These are phyloP conservation scores for Lichtheimia hyalospora DNA, from an alignment of 371 early-diverging fungal genomes.

Conservation along the genomic window DNA sequence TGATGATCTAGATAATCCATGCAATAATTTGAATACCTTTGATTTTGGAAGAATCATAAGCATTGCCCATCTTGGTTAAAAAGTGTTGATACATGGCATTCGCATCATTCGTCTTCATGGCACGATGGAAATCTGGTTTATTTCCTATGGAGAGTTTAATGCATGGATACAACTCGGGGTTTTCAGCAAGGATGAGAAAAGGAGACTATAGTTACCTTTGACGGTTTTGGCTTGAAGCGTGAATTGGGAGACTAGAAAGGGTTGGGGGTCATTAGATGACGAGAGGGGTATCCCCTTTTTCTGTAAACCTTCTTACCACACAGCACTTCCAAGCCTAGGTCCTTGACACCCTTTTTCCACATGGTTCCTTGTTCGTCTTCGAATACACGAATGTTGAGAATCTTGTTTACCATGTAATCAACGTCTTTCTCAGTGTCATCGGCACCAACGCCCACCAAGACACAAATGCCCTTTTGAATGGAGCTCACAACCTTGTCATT, in stretches of 20 bases:
- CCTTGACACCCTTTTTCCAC: conserved; percentile 79
- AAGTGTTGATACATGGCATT: conserved; percentile 73
- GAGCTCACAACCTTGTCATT: conserved; percentile 65
- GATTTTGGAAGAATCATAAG: conserved; percentile 64
- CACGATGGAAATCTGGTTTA: conserved; percentile 89
- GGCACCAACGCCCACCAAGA: conserved; percentile 72
- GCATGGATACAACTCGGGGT: not conserved
- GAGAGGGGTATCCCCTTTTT: not conserved
- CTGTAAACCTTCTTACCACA: conserved; percentile 55
- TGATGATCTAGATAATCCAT: not conserved
- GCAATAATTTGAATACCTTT: conserved; percentile 52
- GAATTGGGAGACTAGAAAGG: conserved; percentile 74
- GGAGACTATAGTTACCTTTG: conserved; percentile 51
- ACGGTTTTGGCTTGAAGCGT: conserved; percentile 75
- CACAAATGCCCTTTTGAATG: conserved; percentile 75
- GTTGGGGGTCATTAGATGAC: too few relatives aligned
- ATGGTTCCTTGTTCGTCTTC: conserved; percentile 57
- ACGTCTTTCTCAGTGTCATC: conserved; percentile 76
- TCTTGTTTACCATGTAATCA: conserved; percentile 72
- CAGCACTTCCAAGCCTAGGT: conserved; percentile 68
- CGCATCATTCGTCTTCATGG: conserved; percentile 76
- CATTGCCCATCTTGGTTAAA: conserved; percentile 62
- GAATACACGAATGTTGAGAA: conserved; percentile 77
- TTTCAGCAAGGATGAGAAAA: not conserved
- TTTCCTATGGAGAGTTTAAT: conserved; percentile 37